Conservation (phyloP, 148 eudicot genomes). For the Rhododendron vialii region DNA sequence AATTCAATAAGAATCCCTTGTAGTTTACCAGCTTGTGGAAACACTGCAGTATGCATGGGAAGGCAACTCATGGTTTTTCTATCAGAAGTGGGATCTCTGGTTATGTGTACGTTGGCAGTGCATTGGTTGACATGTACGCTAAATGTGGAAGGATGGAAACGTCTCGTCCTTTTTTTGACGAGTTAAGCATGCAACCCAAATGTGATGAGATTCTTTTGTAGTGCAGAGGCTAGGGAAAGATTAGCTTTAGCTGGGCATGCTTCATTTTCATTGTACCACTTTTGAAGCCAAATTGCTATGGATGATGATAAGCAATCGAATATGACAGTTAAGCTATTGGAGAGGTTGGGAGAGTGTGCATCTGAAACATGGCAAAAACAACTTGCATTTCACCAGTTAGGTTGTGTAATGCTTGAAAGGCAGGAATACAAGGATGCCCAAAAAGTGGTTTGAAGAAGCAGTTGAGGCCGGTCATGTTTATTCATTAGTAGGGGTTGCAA, state of each 20-base stretch:
- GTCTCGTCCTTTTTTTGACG: too few relatives aligned
- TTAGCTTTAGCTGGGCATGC: conserved; percentile 58
- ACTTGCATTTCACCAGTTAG: conserved; percentile 69
- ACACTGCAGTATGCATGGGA: too few relatives aligned
- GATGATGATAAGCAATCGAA: conserved; percentile 72
- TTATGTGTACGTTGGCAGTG: too few relatives aligned
- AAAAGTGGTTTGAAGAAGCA: conserved; percentile 69
- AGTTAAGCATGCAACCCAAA: too few relatives aligned
- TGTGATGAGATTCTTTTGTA: conserved; percentile 33
- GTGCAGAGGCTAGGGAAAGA: conserved; percentile 49
- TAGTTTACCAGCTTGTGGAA: too few relatives aligned
- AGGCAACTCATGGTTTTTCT: too few relatives aligned
- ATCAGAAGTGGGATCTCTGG: too few relatives aligned
- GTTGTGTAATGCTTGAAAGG: conserved; percentile 79
- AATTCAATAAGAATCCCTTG: too few relatives aligned
- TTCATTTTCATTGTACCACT: conserved; percentile 63
- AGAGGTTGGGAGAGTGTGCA: conserved; percentile 65
- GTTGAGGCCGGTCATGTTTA: conserved; percentile 66
- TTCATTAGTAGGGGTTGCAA: conserved; percentile 75
- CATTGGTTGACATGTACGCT: too few relatives aligned
- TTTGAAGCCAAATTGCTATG: conserved; percentile 66
- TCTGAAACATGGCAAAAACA: conserved; percentile 62
- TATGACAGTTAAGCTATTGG: conserved; percentile 63
- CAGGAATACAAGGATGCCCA: conserved; percentile 76
- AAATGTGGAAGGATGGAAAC: too few relatives aligned